These are phyloP conservation scores for Phylloporus arenicola DNA, from an alignment of 768 basidiomycete genomes.

Conservation along the genomic window DNA sequence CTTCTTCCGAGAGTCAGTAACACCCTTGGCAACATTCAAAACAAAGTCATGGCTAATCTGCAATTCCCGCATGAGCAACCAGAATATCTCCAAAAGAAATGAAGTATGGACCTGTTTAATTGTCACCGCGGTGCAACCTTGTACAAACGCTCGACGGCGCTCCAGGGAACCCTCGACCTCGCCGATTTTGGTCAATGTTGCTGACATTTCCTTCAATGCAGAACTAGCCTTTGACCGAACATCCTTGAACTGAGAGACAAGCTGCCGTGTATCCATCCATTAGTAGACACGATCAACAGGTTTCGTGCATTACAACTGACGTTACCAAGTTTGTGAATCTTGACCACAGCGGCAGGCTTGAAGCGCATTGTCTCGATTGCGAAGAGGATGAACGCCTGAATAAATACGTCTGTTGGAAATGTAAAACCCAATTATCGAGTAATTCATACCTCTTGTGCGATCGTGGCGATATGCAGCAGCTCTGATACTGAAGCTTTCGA, in stretches of 20 bases:
- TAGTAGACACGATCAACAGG: background rate
- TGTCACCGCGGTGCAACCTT: slow-evolving; percentile 42
- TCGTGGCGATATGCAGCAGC: slow-evolving; percentile 64
- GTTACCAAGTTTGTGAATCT: slow-evolving; percentile 65
- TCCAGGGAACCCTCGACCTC: slow-evolving; percentile 52
- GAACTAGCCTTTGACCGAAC: slow-evolving; percentile 49
- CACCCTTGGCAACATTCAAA: slow-evolving; percentile 53
- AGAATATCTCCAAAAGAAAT: background rate
- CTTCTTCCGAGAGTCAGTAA: slow-evolving; percentile 66
- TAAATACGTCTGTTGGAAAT: background rate
- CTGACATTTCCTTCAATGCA: slow-evolving; percentile 55
- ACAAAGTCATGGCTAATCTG: slow-evolving; percentile 66
- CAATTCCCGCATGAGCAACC: background rate
- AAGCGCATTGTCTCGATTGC: slow-evolving; percentile 67
- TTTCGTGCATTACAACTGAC: slow-evolving; percentile 37
- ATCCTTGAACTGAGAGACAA: slow-evolving; percentile 61
- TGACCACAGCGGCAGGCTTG: slow-evolving; percentile 62
- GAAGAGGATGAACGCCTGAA: slow-evolving; percentile 68
- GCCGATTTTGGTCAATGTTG: slow-evolving; percentile 42
- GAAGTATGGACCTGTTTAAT: slow-evolving; percentile 30
- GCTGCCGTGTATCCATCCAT: slow-evolving; percentile 34
- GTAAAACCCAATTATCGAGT: background rate
- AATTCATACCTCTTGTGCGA: slow-evolving; percentile 63
- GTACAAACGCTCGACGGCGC: slow-evolving; percentile 46
- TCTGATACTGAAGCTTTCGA: slow-evolving; percentile 42